Conservation (phyloP, 1,139 yeast species). For the Kazachstania sp. region DNA sequence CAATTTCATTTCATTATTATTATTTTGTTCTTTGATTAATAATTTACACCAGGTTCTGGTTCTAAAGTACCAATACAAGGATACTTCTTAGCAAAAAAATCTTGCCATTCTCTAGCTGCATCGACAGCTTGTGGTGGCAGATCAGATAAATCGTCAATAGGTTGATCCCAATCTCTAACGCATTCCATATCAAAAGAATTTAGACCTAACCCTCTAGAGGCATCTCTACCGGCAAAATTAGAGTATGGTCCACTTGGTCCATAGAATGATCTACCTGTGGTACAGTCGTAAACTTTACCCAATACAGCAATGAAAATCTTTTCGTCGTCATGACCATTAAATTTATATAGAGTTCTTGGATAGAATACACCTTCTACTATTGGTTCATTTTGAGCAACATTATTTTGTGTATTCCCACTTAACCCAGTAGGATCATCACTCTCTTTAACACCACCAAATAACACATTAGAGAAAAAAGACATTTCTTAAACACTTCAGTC, state of each 20-base stretch:
- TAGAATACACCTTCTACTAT: conserved; percentile 74
- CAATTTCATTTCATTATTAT: background rate
- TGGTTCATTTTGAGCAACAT: conserved; percentile 38
- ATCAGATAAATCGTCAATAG: conserved; percentile 63
- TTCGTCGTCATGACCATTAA: conserved; percentile 71
- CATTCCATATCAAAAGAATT: conserved; percentile 72
- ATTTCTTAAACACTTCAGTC: conserved; percentile 13
- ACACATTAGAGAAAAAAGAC: conserved; percentile 34
- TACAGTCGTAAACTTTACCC: conserved; percentile 81
- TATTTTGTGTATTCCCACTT: conserved; percentile 8
- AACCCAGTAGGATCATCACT: conserved; percentile 34
- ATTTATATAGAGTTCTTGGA: conserved; percentile 62
- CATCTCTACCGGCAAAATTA: conserved; percentile 95
- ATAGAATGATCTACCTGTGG: conserved; percentile 73
- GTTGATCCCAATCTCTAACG: conserved; percentile 52
- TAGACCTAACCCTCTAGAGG: conserved; percentile 85
- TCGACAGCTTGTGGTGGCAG: conserved; percentile 54
- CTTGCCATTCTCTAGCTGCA: conserved; percentile 77
- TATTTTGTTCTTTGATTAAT: background rate
- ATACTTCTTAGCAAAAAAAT: conserved; percentile 72
- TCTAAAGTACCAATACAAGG: conserved; percentile 56
- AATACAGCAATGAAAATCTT: conserved; percentile 75
- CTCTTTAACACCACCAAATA: conserved; percentile 34
- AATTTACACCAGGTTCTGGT: conserved; percentile 30
- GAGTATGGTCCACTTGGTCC: conserved; percentile 97